Conservation (phyloP, 176 grass and related monocot species). For the Oropetium thomaeum region DNA sequence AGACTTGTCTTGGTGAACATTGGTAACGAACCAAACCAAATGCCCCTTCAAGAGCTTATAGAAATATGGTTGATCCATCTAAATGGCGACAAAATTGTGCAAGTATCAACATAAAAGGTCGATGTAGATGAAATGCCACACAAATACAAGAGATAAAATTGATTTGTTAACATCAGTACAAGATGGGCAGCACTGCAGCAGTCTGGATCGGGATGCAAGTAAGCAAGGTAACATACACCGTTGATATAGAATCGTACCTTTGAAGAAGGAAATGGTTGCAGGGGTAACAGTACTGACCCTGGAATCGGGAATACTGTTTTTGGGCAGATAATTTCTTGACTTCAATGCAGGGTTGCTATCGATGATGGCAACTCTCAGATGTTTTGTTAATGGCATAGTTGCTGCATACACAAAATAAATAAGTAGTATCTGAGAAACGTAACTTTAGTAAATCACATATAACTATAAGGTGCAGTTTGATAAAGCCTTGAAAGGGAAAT, state of each 20-base stretch:
- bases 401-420: conserved; percentile 42
- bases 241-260: conserved; percentile 50
- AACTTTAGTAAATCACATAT: neutral
- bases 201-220: neutral
- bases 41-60: neutral
- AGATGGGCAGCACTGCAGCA: neutral
- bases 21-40: neutral
- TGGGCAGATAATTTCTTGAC: conserved; percentile 55
- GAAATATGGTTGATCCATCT: neutral
- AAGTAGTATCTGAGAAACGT: conserved; percentile 14
- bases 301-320: conserved; percentile 61
- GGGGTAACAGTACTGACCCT: conserved; percentile 94
- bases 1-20: neutral
- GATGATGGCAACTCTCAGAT: conserved; percentile 67
- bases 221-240: neutral
- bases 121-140: neutral
- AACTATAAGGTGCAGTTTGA: neutral
- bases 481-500: neutral
- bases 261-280: conserved; percentile 83
- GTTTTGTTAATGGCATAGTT: conserved; percentile 69
- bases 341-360: conserved; percentile 73
- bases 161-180: neutral
- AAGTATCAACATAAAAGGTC: neutral
- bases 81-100: neutral
- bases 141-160: neutral